Conservation (phyloP, 352 stramenopile species). For the Globisporangium spiculum region DNA sequence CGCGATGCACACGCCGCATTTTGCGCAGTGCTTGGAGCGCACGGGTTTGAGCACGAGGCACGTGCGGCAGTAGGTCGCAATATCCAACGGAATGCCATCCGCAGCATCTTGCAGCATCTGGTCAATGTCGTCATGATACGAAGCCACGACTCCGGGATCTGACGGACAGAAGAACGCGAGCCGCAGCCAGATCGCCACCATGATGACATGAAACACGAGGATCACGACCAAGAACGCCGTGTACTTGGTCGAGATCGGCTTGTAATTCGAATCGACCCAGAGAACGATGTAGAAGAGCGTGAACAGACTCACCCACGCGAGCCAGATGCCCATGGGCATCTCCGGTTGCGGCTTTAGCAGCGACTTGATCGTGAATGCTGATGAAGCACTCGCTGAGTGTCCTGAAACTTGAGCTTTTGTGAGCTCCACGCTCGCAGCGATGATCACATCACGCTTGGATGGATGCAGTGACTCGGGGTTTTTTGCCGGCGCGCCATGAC, state of each 20-base stretch:
- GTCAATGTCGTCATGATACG: constrained; percentile 50
- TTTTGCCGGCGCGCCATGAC: constrained; percentile 33
- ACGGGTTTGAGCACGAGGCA: constrained; percentile 70
- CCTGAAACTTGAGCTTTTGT: constrained; percentile 19
- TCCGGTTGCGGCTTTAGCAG: constrained; percentile 54
- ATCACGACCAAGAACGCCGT: constrained; percentile 38
- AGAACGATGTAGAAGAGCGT: constrained; percentile 66
- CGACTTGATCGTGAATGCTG: constrained; percentile 9
- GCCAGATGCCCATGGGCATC: constrained; percentile 76
- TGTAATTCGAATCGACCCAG: constrained; percentile 47
- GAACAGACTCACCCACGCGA: constrained; percentile 70
- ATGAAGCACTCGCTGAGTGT: constrained; percentile 10
- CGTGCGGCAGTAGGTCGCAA: constrained; percentile 60
- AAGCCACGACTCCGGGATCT: constrained; percentile 53
- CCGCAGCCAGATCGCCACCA: constrained; percentile 48
- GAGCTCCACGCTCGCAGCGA: constrained; percentile 34
- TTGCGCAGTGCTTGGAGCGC: constrained; percentile 78
- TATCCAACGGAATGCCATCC: constrained; percentile 34
- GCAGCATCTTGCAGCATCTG: constrained; percentile 48
- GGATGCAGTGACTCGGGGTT: constrained; percentile 31
- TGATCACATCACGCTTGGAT: constrained; percentile 42
- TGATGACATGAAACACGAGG: constrained; percentile 38
- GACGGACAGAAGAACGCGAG: constrained; percentile 56
- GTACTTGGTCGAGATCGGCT: constrained; percentile 29
- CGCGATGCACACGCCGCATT: constrained; percentile 77